Evolutionary conservation across 768 basidiomycete genomes (phyloP), one percentile per base, ranked within the genome.

Genomic region (Gloeophyllum trabeum): DNA sequence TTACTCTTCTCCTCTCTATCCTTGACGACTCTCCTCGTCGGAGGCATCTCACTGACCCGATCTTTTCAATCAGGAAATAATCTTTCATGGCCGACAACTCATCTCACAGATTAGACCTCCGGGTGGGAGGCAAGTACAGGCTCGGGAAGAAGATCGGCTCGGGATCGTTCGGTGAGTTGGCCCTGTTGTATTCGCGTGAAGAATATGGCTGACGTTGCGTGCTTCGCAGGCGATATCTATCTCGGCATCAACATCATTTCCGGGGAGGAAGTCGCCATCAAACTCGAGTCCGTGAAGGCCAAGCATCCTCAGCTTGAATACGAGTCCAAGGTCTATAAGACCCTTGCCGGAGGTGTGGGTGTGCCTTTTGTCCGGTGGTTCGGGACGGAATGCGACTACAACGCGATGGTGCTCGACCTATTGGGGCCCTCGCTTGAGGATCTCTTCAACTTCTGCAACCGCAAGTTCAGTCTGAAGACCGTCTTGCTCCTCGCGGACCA

Each of bases 261-360:
- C 14, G 94, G 94, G 20, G 96, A 99, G 61, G 96, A 98, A 61
- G 94, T 98, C 47, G 96, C 92, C 59, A 99, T 99, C 76, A 99
- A 99, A 67, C 88, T 99, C 54, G 96, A 99, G 66, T 97, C 94
- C 2, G 91, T 98, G 63, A 99, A 99, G 65, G 96, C 96, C 52
- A 99, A 99, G 64, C 96, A 99, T 53, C 96, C 96, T n/a, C 96
- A 99, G 66, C 84, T 99, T 55, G 96, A 99, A 63, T 99, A 99
- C 59, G 94, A 99, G 66, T 84, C 82, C 51, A 86, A 87, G 62
- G 86, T 88, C 38, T 85, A 83, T 68, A 98, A 97, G 79, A 91
- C 90, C n/a, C 79, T 99, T 40, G 94, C 96, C 16, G 96, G 96
- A 43, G 96, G 96, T 51, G 96, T 99, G 44, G 96, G 96, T 41